phyloP scores from a whole-genome alignment of 2,329 filamentous ascomycete species.

The Fusarium mundagurra region DNA sequence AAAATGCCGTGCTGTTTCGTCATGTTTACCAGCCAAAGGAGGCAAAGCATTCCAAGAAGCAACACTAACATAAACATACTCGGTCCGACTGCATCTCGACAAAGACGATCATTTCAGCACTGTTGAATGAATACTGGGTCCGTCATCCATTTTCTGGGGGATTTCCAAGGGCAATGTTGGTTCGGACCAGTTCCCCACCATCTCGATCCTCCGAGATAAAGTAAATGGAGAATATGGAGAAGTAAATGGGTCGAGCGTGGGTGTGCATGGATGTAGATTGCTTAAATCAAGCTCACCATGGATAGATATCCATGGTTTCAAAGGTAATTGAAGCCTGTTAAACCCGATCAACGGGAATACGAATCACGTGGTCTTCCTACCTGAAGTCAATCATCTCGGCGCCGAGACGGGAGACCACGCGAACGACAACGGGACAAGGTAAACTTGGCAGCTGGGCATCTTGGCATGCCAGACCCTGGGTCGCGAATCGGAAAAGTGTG shows the following conservation, averaged over 20 bases:
- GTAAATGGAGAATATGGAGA: constrained; percentile 22
- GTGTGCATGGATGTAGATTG: background rate
- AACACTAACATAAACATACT: background rate
- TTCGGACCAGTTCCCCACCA: constrained; percentile 17
- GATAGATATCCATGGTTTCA: background rate
- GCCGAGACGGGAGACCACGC: constrained; percentile 22
- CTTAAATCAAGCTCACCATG: background rate
- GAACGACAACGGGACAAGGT: constrained; percentile 31
- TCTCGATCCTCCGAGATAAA: constrained; percentile 22
- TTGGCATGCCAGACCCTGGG: constrained; percentile 38
- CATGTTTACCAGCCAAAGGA: too few relatives aligned
- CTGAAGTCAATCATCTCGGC: background rate
- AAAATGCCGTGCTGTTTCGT: background rate
- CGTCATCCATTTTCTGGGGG: constrained; percentile 9
- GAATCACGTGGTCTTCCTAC: constrained; percentile 18
- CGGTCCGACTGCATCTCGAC: background rate
- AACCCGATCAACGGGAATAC: background rate
- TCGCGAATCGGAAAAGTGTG: constrained; percentile 39
- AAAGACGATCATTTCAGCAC: background rate
- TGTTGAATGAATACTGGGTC: constrained; percentile 28
- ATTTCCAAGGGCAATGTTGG: constrained; percentile 18
- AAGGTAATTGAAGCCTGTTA: background rate
- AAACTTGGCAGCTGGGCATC: constrained; percentile 26
- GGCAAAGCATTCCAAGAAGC: background rate
- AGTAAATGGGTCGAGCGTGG: constrained; percentile 21